Evolutionary conservation across 805 yeast genomes (phyloP), one percentile per base, ranked within the genome.

Genomic region (Vanderwaltozyma tropicalis): DNA sequence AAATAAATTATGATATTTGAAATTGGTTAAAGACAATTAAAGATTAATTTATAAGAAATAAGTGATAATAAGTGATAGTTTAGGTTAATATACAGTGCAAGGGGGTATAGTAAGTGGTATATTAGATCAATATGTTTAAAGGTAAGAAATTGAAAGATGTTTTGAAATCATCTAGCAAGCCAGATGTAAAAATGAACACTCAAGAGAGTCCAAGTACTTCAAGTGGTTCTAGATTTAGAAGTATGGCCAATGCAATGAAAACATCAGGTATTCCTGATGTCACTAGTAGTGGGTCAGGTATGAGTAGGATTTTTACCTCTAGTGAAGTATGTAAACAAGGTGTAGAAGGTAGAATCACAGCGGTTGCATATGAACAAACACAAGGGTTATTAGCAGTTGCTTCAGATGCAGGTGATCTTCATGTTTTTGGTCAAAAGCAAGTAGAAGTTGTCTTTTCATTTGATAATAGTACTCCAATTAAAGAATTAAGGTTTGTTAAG

Each of bases 301-400:
- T 43, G 24, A 40, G 51, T 2, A 63, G 57, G 40, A 38, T 59
- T 9, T 62, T 63, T 32, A 54, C 52, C 5, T 27, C 59, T 2
- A 56, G 50, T 24, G 64, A 61, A 29, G 55, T 62, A 8, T 48
- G 50, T 29, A 50, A 55, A 43, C 78, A 73, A 49, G 92, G 92
- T 2, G 52, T 80, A 25, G 65, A 70, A 14, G 89, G 94, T 11
- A 70, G 71, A 12, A 72, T 83, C 8, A 63, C 74, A 26, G 76
- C 84, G 0, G 54, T 77, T 28, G 94, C 92, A 0, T 83, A 70
- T 59, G 97, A 92, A 55, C 94, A 94, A 3, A 78, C 84, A 1
- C 98, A 92, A 58, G 76, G 92, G 38, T 67, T 92, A 20, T 59
- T 87, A 49, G 96, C 96, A 0, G 64, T 86, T 0, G 80, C 87